Conservation (phyloP, 495 filamentous ascomycete species). For the Penicillium soppii region DNA sequence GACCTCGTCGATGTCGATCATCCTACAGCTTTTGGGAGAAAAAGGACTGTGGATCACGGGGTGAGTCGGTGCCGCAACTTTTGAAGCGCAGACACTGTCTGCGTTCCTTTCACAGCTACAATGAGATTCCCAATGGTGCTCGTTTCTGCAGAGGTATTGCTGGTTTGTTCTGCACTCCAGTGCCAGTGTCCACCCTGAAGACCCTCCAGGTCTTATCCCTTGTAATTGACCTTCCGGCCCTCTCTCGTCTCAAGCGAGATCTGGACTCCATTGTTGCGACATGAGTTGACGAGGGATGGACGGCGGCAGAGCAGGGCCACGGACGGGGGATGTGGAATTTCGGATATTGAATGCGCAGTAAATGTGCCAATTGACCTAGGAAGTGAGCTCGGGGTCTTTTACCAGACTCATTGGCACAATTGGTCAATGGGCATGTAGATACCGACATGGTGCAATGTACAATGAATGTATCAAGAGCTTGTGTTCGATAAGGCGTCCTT, state of each 20-base stretch:
- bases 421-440: background rate
- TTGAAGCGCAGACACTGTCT: conserved; percentile 52
- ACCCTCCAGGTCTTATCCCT: conserved; percentile 9
- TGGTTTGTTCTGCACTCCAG: conserved; percentile 6
- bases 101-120: conserved; percentile 55
- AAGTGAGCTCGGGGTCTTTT: conserved; percentile 36
- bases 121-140: conserved; percentile 62
- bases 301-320: conserved; percentile 47
- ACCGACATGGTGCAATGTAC: background rate
- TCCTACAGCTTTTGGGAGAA: conserved; percentile 74
- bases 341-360: conserved; percentile 46
- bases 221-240: background rate
- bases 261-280: conserved; percentile 3
- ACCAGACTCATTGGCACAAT: background rate
- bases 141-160: conserved; percentile 8
- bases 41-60: conserved; percentile 61
- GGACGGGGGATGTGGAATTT: conserved; percentile 43
- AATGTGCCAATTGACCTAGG: conserved; percentile 50
- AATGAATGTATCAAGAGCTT: background rate
- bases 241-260: conserved; percentile 7
- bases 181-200: conserved; percentile 3
- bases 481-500: background rate
- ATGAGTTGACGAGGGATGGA: conserved; percentile 12
- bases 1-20: conserved; percentile 66
- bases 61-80: conserved; percentile 56